These are phyloP conservation scores for Candida rishiriensis DNA, from an alignment of 805 yeast genomes.

Conservation along the genomic window DNA sequence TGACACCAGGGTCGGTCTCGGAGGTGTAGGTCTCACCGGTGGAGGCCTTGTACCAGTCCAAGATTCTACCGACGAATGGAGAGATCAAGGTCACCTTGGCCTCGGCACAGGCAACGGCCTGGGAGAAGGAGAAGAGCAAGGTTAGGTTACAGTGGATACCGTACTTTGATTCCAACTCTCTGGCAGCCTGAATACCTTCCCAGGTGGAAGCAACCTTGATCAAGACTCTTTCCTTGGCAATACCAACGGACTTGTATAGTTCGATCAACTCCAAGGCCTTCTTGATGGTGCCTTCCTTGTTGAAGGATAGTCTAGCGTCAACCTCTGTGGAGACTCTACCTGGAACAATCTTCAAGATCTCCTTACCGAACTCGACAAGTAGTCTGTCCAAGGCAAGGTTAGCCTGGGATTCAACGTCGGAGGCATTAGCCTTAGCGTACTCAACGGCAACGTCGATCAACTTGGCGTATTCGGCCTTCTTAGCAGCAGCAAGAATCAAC, in stretches of 20 bases:
- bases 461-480: slow-evolving; percentile 82
- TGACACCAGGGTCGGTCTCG: slow-evolving; percentile 93
- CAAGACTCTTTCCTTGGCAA: slow-evolving; percentile 82
- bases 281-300: slow-evolving; percentile 87
- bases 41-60: slow-evolving; percentile 95
- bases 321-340: slow-evolving; percentile 99
- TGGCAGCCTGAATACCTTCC: slow-evolving; percentile 99
- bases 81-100: slow-evolving; percentile 94
- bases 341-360: slow-evolving; percentile 90
- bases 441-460: slow-evolving; percentile 88
- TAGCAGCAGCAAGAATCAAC: slow-evolving; percentile 91
- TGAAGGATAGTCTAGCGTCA: slow-evolving; percentile 95
- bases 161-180: slow-evolving; percentile 86
- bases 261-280: slow-evolving; percentile 91
- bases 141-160: slow-evolving; percentile 95
- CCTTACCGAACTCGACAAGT: slow-evolving; percentile 93
- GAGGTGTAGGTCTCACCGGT: slow-evolving; percentile 84
- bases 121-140: slow-evolving; percentile 87
- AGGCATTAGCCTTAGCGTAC: slow-evolving; percentile 67
- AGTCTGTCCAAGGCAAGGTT: slow-evolving; percentile 83
- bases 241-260: slow-evolving; percentile 81
- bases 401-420: slow-evolving; percentile 63
- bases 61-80: slow-evolving; percentile 98
- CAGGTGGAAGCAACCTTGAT: slow-evolving; percentile 97
- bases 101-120: slow-evolving; percentile 99